phyloP scores from a whole-genome alignment of 2,329 filamentous ascomycete genomes.

The Diaporthe citri region DNA sequence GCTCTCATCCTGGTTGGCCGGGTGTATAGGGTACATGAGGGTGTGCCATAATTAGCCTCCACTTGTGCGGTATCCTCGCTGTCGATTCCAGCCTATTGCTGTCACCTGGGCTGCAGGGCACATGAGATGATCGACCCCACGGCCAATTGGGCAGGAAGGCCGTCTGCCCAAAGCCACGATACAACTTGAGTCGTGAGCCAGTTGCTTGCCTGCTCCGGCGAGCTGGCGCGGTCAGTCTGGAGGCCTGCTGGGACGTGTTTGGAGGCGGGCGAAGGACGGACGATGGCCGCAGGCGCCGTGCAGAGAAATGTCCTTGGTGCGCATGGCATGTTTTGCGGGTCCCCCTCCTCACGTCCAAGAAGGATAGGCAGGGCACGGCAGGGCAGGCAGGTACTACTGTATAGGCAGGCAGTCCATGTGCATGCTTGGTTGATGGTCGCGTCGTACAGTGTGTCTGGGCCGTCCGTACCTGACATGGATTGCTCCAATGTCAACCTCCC shows the following conservation, averaged over 20 bases:
- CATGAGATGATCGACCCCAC: constrained; percentile 31
- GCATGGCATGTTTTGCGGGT: background rate
- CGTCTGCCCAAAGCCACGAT: constrained; percentile 34
- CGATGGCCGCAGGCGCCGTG: constrained; percentile 32
- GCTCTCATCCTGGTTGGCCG: constrained; percentile 44
- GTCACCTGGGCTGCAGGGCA: constrained; percentile 34
- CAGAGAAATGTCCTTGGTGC: background rate
- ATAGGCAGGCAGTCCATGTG: constrained; percentile 9
- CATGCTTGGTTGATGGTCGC: constrained; percentile 6
- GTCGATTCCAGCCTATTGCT: constrained; percentile 33
- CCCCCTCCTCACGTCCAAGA: background rate
- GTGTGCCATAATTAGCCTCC: constrained; percentile 45
- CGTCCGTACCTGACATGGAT: constrained; percentile 40
- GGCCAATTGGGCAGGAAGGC: constrained; percentile 35
- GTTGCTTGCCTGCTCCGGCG: constrained; percentile 11
- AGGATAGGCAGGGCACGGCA: background rate
- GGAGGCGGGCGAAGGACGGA: constrained; percentile 29
- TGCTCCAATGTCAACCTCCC: constrained; percentile 21
- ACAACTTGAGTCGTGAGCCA: constrained; percentile 17
- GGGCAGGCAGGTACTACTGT: background rate
- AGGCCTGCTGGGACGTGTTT: constrained; percentile 12
- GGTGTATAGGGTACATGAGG: constrained; percentile 40
- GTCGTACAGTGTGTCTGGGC: constrained; percentile 31
- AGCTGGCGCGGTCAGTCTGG: constrained; percentile 5
- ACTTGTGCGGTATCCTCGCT: constrained; percentile 37